Conservation (phyloP, 2,329 filamentous ascomycete genomes). For the Penicillium nordicum region DNA sequence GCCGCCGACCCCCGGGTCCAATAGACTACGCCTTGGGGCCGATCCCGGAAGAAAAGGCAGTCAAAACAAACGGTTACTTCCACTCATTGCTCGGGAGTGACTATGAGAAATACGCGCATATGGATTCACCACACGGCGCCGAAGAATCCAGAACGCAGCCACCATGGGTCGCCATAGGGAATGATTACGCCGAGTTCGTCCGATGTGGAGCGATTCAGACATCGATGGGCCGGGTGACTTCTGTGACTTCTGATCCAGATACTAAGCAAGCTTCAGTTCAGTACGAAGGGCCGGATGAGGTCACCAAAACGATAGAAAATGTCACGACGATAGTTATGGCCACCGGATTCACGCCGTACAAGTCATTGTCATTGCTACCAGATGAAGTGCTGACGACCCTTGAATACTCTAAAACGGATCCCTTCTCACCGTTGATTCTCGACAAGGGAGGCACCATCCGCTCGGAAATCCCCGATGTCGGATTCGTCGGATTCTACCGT, state of each 20-base stretch:
- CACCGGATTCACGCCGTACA: slow-evolving; percentile 67
- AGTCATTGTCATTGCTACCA: slow-evolving; percentile 64
- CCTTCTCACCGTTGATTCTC: slow-evolving; percentile 62
- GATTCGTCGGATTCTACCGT: slow-evolving; percentile 80
- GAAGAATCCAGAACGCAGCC: slow-evolving; percentile 49
- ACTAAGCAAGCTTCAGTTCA: slow-evolving; percentile 28
- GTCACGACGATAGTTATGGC: slow-evolving; percentile 68
- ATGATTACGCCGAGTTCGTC: slow-evolving; percentile 71
- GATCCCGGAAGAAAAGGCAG: slow-evolving; percentile 58
- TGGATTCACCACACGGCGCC: slow-evolving; percentile 37
- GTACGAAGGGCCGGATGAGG: slow-evolving; percentile 33
- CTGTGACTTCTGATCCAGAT: slow-evolving; percentile 5
- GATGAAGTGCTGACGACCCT: slow-evolving; percentile 54
- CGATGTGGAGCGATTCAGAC: slow-evolving; percentile 59
- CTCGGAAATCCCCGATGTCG: slow-evolving; percentile 59
- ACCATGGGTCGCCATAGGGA: slow-evolving; percentile 66
- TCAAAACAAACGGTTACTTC: slow-evolving; percentile 51
- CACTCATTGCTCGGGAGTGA: slow-evolving; percentile 44
- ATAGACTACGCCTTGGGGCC: slow-evolving; percentile 64
- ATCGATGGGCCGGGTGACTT: slow-evolving; percentile 42
- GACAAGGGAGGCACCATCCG: slow-evolving; percentile 65
- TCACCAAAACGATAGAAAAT: slow-evolving; percentile 49
- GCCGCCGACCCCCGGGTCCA: slow-evolving; percentile 55
- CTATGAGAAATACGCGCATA: slow-evolving; percentile 39
- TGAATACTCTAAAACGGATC: slow-evolving; percentile 53